Percentiles rank a stretch among this genome's conserved stretches.
phyloP scores from a whole-genome alignment of 352 stramenopile species.

The Halophytophthora batemanensis region DNA sequence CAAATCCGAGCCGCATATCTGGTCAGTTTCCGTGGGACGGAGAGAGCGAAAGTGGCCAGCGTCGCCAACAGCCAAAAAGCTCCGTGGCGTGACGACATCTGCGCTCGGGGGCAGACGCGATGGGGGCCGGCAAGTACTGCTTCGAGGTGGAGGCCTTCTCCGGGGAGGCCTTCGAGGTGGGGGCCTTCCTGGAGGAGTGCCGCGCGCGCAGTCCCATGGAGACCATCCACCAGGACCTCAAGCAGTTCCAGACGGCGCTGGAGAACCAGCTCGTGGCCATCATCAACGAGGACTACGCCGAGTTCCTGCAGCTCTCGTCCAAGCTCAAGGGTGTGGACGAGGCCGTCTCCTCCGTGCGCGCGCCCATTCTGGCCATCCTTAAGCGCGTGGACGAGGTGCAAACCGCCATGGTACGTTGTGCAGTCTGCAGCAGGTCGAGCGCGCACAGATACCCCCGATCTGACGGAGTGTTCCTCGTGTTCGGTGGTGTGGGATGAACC shows the following conservation, averaged over 20 bases:
- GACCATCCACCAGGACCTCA: slow-evolving; percentile 81
- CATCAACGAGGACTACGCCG: slow-evolving; percentile 88
- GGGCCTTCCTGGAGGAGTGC: slow-evolving; percentile 74
- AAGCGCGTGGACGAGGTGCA: slow-evolving; percentile 78
- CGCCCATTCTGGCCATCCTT: slow-evolving; percentile 69
- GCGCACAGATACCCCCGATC: background rate
- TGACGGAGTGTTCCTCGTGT: slow-evolving; percentile 3
- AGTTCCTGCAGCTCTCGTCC: slow-evolving; percentile 88
- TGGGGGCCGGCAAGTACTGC: slow-evolving; percentile 64
- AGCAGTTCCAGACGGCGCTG: slow-evolving; percentile 79
- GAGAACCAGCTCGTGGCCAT: slow-evolving; percentile 89
- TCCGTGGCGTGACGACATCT: too few relatives aligned
- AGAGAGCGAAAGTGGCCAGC: too few relatives aligned
- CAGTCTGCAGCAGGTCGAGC: background rate
- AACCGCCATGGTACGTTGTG: slow-evolving; percentile 40
- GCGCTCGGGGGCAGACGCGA: too few relatives aligned
- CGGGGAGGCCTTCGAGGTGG: slow-evolving; percentile 66
- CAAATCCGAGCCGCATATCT: too few relatives aligned
- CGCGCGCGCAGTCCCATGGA: slow-evolving; percentile 75
- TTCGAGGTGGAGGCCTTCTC: slow-evolving; percentile 83
- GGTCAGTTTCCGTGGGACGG: too few relatives aligned
- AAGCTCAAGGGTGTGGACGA: slow-evolving; percentile 86
- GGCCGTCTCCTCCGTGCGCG: slow-evolving; percentile 73
- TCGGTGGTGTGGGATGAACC: background rate
- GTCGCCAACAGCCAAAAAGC: too few relatives aligned